Conservation (phyloP, 108 stramenopile genomes). For the Parmales sp. region DNA sequence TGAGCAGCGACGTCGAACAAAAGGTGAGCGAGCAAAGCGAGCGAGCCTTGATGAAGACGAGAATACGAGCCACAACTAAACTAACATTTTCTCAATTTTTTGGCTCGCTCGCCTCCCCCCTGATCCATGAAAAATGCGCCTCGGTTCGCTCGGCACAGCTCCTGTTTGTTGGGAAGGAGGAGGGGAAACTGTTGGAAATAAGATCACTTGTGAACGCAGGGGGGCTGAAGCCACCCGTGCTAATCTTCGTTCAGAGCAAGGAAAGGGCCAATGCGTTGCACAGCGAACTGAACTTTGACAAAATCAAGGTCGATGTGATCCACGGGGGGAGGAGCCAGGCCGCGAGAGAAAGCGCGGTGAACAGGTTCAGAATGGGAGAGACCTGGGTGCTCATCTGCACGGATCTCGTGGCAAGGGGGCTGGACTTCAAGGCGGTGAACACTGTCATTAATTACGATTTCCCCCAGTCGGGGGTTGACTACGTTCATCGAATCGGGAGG, state of each 20-base stretch:
- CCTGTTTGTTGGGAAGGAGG: conserved; percentile 91
- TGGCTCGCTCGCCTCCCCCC: background rate
- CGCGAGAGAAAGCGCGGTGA: conserved; percentile 80
- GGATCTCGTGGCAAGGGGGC: conserved; percentile 91
- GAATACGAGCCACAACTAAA: background rate
- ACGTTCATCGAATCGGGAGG: conserved; percentile 94
- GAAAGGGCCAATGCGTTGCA: conserved; percentile 91
- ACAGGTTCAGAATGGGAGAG: conserved; percentile 81
- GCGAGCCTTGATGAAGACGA: no score
- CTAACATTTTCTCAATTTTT: background rate
- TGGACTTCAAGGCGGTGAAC: conserved; percentile 94
- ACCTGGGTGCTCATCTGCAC: conserved; percentile 97
- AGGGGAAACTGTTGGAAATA: conserved; percentile 92
- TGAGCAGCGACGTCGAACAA: conserved; percentile 71
- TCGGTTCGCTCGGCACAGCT: no score
- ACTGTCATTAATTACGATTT: conserved; percentile 96
- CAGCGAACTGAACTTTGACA: conserved; percentile 85
- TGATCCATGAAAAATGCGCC: no score
- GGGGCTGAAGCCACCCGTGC: conserved; percentile 69
- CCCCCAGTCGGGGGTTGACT: conserved; percentile 73
- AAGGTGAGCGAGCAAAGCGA: no score
- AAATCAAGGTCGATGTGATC: conserved; percentile 83
- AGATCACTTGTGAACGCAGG: conserved; percentile 30
- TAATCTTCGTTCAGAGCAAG: conserved; percentile 88
- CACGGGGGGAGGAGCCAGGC: conserved; percentile 73